Evolutionary conservation across 1,139 yeast genomes (phyloP).

Genomic region (Pichia cactophila): DNA sequence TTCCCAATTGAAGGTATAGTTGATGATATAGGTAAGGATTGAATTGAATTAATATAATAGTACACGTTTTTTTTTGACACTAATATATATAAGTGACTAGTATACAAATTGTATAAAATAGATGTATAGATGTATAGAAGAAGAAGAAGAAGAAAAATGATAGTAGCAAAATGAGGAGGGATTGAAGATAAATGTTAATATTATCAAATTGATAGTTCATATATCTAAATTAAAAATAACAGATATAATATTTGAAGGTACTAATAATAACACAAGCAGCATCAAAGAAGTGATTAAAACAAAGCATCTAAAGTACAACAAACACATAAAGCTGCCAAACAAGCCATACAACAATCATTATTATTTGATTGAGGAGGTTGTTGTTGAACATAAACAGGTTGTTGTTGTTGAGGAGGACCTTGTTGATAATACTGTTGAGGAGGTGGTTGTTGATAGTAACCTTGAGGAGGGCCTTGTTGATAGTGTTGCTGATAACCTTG

Average conservation of each 20-base stretch:
- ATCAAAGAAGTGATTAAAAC: constrained; percentile 30
- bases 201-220: no score
- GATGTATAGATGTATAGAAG: no score
- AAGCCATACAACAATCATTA: constrained; percentile 54
- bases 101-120: neutral
- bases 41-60: no score
- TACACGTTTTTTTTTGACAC: neutral
- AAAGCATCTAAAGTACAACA: constrained; percentile 68
- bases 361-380: constrained; percentile 40
- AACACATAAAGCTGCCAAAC: constrained; percentile 65
- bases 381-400: constrained; percentile 63
- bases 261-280: no score
- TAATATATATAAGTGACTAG: neutral
- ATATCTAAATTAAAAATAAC: no score
- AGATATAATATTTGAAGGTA: no score
- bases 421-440: constrained; percentile 27
- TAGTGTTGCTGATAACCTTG: neutral
- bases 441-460: constrained; percentile 29
- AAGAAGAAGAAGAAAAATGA: neutral
- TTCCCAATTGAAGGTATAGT: neutral
- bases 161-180: neutral
- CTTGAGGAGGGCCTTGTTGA: constrained; percentile 1
- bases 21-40: no score
- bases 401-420: constrained; percentile 42
- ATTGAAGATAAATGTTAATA: no score